Conservation (phyloP, 257 asterid species). For the Cruciata laevipes region DNA sequence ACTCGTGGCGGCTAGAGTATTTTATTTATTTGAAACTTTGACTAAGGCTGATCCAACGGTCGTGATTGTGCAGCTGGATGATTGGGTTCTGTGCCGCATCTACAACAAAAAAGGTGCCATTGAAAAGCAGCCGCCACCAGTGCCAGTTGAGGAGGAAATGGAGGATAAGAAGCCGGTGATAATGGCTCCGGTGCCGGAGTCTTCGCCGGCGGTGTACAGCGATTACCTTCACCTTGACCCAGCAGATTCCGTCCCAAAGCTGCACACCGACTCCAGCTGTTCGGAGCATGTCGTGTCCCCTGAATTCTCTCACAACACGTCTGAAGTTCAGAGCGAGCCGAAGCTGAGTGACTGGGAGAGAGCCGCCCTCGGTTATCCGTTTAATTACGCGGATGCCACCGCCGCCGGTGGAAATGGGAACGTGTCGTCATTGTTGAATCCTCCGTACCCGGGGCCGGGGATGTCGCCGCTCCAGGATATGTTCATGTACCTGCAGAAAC, state of each 20-base stretch:
- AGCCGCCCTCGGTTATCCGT: conserved; percentile 39
- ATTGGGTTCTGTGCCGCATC: conserved; percentile 91
- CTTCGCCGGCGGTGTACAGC: conserved; percentile 35
- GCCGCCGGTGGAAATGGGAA: conserved; percentile 11
- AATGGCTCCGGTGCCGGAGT: conserved; percentile 32
- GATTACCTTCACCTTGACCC: conserved; percentile 52
- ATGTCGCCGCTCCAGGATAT: conserved; percentile 61
- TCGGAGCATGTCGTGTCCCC: conserved; percentile 84
- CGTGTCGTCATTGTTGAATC: conserved; percentile 19
- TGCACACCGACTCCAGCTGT: conserved; percentile 72
- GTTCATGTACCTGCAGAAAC: conserved; percentile 49
- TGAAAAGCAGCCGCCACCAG: conserved; percentile 27
- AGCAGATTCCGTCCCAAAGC: conserved; percentile 66
- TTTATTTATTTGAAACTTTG: not conserved
- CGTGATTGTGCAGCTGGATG: conserved; percentile 63
- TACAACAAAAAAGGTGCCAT: conserved; percentile 77
- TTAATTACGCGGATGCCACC: conserved; percentile 45
- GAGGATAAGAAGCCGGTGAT: conserved; percentile 49
- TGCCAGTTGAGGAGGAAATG: conserved; percentile 12
- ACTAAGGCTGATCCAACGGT: conserved; percentile 1
- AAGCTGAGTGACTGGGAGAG: conserved; percentile 54
- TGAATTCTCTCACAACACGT: conserved; percentile 29
- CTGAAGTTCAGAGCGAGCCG: conserved; percentile 76
- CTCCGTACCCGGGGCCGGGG: conserved; percentile 31
- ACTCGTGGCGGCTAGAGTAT: not conserved